phyloP scores from a whole-genome alignment of 352 stramenopile genomes.

The Aphanomyces stellatus region DNA sequence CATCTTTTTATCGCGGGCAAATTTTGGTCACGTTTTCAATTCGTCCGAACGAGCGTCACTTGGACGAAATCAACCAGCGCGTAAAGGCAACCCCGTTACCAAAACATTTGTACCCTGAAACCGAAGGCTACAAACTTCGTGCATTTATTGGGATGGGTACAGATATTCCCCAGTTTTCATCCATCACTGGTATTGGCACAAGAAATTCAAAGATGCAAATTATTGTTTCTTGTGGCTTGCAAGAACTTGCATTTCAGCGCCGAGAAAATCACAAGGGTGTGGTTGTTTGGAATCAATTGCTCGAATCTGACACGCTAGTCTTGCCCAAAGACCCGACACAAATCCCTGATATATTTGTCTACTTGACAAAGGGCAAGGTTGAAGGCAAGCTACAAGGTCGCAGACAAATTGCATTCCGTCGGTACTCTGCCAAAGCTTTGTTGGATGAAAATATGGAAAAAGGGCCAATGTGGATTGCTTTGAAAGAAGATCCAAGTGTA shows the following conservation, averaged over 20 bases:
- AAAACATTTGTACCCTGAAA: slow-evolving; percentile 43
- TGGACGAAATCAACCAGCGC: slow-evolving; percentile 83
- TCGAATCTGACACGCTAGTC: slow-evolving; percentile 67
- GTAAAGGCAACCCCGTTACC: slow-evolving; percentile 72
- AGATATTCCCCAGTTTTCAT: slow-evolving; percentile 65
- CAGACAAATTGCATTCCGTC: slow-evolving; percentile 58
- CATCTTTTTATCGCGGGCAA: slow-evolving; percentile 71
- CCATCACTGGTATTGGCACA: slow-evolving; percentile 47
- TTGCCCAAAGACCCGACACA: slow-evolving; percentile 57
- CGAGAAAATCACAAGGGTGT: slow-evolving; percentile 64
- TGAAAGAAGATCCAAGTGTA: slow-evolving; percentile 75
- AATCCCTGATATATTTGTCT: slow-evolving; percentile 84
- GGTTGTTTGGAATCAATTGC: slow-evolving; percentile 76
- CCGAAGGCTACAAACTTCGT: slow-evolving; percentile 55
- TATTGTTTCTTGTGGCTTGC: slow-evolving; percentile 48
- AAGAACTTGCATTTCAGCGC: slow-evolving; percentile 48
- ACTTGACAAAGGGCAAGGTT: slow-evolving; percentile 62
- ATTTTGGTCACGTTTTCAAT: slow-evolving; percentile 70
- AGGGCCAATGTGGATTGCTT: slow-evolving; percentile 53
- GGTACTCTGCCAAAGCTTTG: slow-evolving; percentile 68
- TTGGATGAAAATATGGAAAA: slow-evolving; percentile 45
- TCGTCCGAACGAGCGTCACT: slow-evolving; percentile 53
- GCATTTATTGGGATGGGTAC: slow-evolving; percentile 65
- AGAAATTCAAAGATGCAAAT: slow-evolving; percentile 73
- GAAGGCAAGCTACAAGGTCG: slow-evolving; percentile 27